Evolutionary conservation across 768 basidiomycete species (phyloP), one percentile per base, ranked within the genome.

Genomic region (Amanita rimosa): DNA sequence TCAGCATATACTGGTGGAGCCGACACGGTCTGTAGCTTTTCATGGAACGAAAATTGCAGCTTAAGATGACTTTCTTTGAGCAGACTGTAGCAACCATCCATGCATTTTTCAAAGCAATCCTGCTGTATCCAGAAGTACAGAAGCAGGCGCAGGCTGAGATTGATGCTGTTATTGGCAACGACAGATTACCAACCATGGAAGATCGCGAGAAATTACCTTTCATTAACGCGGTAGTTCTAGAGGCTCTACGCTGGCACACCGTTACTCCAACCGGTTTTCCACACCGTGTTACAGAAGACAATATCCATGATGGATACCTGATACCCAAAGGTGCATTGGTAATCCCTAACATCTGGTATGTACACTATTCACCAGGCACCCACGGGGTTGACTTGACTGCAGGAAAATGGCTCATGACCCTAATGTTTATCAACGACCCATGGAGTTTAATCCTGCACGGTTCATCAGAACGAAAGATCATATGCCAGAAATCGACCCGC

Each of bases 1-100:
- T 71, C 74, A 4, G 62, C 76, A 14, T 79, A 78, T 41, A 67
- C 69, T 3, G 69, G 72, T 45, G 71, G 71, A 10, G 66, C 71
- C 6, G 72, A 74, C 53, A 41, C 42, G 17, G 48, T 44, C 13
- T 19, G 42, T 33, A 9, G 29, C 29, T 19, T 7, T 49, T 48
- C 6, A 47, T 54, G 52, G 19, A 35, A 24, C 3, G 9, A 6
- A 11, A 34, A 10, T n/a, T 4, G 9, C 16, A 8, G 8, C 34
- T 45, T 9, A 24, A 48, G 10, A 46, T 41, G 10, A 10, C 17
- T 26, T 14, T 40, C 13, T 35, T 8, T 8, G 21, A 14, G 49
- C 44, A 74, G 72, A 71, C 68, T 5, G 65, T 67, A 16, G 65
- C 70, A 7, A 58, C 65, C 3, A 55, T 69, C 7, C 57, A 63